phyloP scores from a whole-genome alignment of 208 protist species.

The Wallacemonas rigidus region DNA sequence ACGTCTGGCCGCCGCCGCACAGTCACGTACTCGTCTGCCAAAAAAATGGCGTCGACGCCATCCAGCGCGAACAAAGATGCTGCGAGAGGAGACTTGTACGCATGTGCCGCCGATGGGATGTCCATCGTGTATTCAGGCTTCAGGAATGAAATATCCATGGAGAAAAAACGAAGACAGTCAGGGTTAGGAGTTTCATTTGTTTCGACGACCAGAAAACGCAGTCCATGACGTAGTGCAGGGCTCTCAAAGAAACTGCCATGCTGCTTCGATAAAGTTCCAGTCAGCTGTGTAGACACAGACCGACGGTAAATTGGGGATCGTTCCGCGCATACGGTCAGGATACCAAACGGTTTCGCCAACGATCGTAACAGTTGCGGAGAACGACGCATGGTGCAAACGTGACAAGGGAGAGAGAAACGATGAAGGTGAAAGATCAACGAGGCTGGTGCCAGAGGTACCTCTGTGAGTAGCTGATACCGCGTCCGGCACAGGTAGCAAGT shows the following conservation, averaged over 20 bases:
- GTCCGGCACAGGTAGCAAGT: too few species aligned
- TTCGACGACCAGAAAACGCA: conserved; percentile 63
- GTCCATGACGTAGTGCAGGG: neutral
- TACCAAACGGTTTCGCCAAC: neutral
- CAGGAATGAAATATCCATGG: conserved; percentile 86
- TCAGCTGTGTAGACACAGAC: neutral
- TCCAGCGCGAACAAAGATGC: conserved; percentile 66
- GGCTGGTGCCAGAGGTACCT: neutral
- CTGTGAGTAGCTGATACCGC: too few species aligned
- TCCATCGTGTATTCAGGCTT: conserved; percentile 78
- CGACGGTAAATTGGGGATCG: neutral
- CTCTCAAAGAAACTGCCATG: neutral
- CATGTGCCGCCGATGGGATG: conserved; percentile 58
- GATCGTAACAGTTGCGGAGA: neutral
- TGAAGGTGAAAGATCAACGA: conserved; percentile 11
- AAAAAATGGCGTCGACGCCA: conserved; percentile 69
- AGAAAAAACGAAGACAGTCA: conserved; percentile 85
- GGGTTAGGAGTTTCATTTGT: conserved; percentile 86
- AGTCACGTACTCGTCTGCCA: conserved; percentile 87
- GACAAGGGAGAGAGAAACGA: conserved; percentile 7
- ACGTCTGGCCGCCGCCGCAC: conserved; percentile 53
- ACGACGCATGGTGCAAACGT: neutral
- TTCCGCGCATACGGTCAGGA: neutral
- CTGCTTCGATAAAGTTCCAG: neutral
- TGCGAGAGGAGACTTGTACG: conserved; percentile 77